A percentile compares a stretch with the other conserved stretches of the same genome.
phyloP scores from a whole-genome alignment of 2,329 filamentous ascomycete species.

The Trichophyton equinum region DNA sequence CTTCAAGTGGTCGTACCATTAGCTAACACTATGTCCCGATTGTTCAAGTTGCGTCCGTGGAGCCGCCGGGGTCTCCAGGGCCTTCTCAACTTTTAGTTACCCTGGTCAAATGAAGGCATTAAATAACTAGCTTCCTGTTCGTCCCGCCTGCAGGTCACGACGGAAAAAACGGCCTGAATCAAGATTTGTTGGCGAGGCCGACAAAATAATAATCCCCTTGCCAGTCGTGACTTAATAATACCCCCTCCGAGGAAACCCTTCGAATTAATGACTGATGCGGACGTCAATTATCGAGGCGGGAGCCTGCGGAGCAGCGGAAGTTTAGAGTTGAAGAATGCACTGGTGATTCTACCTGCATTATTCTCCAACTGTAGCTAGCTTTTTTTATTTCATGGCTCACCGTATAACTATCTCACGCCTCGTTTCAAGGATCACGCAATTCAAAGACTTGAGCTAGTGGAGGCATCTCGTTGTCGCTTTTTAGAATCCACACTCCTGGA shows the following conservation, averaged over 20 bases:
- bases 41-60: background rate
- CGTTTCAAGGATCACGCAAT: background rate
- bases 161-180: background rate
- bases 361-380: background rate
- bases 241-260: background rate
- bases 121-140: background rate
- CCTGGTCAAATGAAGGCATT: background rate
- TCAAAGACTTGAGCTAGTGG: background rate
- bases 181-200: background rate
- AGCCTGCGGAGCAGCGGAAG: background rate
- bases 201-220: too few species aligned
- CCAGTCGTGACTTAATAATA: too few species aligned
- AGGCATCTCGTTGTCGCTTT: background rate
- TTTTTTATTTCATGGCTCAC: background rate
- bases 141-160: background rate
- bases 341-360: background rate
- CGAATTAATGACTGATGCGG: background rate
- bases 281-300: background rate
- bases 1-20: background rate
- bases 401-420: background rate
- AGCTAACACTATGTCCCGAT: background rate
- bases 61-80: background rate
- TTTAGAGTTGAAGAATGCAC: slow-evolving; percentile 1
- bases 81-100: background rate
- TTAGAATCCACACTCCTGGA: background rate